phyloP scores from a whole-genome alignment of 1,284 basidiomycete genomes.

The Leccinum variabile region DNA sequence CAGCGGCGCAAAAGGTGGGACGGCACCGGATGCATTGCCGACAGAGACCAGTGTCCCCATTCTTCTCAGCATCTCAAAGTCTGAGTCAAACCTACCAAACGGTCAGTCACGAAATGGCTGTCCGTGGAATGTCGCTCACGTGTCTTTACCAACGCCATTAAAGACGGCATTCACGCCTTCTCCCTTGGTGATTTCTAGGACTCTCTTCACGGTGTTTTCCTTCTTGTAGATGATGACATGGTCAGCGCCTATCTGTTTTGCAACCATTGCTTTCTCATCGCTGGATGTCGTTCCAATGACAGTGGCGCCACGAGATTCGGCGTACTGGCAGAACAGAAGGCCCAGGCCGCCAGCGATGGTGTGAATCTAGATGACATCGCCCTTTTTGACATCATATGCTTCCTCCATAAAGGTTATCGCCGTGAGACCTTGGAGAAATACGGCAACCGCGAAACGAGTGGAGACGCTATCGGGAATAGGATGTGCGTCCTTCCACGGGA shows the following conservation, averaged over 20 bases:
- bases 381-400: too few relatives aligned
- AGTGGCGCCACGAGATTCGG: too few relatives aligned
- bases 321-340: too few relatives aligned
- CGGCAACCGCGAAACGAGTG: too few relatives aligned
- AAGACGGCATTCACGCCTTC: slow-evolving; percentile 86
- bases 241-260: slow-evolving; percentile 60
- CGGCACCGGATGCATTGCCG: slow-evolving; percentile 88
- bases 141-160: slow-evolving; percentile 94
- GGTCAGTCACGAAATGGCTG: not conserved
- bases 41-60: slow-evolving; percentile 88
- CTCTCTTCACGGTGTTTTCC: slow-evolving; percentile 69
- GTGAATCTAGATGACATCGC: too few relatives aligned
- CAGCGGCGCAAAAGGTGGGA: slow-evolving; percentile 70
- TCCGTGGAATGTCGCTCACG: slow-evolving; percentile 46
- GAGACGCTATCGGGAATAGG: too few relatives aligned
- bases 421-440: too few relatives aligned
- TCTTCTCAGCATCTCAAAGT: slow-evolving; percentile 78
- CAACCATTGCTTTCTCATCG: too few relatives aligned
- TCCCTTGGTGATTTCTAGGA: slow-evolving; percentile 79
- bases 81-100: slow-evolving; percentile 65
- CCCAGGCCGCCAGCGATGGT: too few relatives aligned
- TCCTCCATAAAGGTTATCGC: too few relatives aligned
- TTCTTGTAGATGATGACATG: slow-evolving; percentile 83
- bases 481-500: too few relatives aligned
- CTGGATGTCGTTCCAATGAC: too few relatives aligned